Conservation (phyloP, 1,284 basidiomycete genomes). For the Kalmanozyma brasiliensis region DNA sequence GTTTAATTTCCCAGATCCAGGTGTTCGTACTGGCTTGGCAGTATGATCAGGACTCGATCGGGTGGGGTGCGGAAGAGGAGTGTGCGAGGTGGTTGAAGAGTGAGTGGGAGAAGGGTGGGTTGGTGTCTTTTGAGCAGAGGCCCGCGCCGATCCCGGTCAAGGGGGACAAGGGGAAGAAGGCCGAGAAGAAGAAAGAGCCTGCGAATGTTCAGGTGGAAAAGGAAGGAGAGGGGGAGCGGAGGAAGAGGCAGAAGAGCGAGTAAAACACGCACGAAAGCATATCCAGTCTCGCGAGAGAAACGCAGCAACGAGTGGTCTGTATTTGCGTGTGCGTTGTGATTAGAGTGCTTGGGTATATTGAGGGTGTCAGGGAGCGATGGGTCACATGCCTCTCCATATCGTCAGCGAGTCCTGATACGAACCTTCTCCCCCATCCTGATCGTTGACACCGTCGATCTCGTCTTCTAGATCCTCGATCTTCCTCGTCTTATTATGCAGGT, state of each 20-base stretch:
- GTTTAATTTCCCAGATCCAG: constrained; percentile 52
- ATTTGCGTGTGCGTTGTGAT: background rate
- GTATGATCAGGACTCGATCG: constrained; percentile 20
- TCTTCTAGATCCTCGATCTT: constrained; percentile 17
- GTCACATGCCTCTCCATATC: constrained; percentile 48
- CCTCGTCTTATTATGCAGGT: constrained; percentile 20
- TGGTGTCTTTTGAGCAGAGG: constrained; percentile 54
- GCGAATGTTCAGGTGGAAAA: constrained; percentile 6
- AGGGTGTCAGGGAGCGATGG: background rate
- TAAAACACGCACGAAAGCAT: no score
- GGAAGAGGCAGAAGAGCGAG: constrained; percentile 55
- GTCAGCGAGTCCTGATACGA: constrained; percentile 11
- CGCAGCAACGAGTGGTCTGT: no score
- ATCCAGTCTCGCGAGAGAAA: no score
- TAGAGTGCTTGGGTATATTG: constrained; percentile 16
- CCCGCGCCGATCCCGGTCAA: constrained; percentile 19
- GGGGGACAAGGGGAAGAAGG: constrained; percentile 39
- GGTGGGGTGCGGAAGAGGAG: constrained; percentile 7
- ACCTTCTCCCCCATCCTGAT: background rate
- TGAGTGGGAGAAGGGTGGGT: constrained; percentile 55
- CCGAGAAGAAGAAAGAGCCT: constrained; percentile 18
- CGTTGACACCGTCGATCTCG: constrained; percentile 14
- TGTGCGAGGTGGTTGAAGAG: constrained; percentile 49
- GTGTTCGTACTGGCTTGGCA: constrained; percentile 60
- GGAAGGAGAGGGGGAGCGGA: constrained; percentile 9